Conservation (phyloP, 2,329 filamentous ascomycete species). For the Pseudogymnoascus sp. region DNA sequence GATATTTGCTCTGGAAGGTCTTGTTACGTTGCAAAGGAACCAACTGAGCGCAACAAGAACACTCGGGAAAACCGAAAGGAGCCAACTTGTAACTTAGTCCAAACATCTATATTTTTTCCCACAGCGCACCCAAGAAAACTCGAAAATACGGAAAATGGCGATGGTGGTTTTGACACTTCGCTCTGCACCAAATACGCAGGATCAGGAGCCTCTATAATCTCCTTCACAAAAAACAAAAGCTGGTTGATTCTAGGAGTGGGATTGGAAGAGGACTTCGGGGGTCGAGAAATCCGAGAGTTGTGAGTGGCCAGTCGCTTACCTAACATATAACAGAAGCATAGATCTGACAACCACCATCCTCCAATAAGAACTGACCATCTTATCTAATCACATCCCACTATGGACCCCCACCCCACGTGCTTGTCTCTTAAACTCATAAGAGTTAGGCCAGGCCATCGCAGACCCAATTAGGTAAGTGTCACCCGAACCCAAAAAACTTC, state of each 20-base stretch:
- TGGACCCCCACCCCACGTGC: neutral
- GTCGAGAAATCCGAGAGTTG: neutral
- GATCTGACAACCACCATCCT: neutral
- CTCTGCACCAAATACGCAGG: neutral
- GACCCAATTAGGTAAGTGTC: slow-evolving; percentile 1
- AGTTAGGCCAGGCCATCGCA: neutral
- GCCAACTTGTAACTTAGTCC: neutral
- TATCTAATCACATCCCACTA: neutral
- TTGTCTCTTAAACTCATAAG: neutral
- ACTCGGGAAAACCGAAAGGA: neutral
- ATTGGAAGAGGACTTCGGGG: neutral
- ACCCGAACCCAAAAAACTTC: neutral
- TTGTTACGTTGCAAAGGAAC: neutral
- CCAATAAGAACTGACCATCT: neutral
- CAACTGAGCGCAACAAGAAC: neutral
- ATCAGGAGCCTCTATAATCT: neutral
- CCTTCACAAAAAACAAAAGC: neutral
- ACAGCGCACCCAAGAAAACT: neutral
- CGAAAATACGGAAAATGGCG: neutral
- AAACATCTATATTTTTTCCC: neutral
- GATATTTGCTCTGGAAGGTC: neutral
- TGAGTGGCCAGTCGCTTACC: neutral
- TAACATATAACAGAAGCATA: neutral
- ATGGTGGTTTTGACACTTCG: neutral
- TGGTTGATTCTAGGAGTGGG: neutral